Conservation (phyloP, 495 filamentous ascomycete species). For the Xylaria curta region DNA sequence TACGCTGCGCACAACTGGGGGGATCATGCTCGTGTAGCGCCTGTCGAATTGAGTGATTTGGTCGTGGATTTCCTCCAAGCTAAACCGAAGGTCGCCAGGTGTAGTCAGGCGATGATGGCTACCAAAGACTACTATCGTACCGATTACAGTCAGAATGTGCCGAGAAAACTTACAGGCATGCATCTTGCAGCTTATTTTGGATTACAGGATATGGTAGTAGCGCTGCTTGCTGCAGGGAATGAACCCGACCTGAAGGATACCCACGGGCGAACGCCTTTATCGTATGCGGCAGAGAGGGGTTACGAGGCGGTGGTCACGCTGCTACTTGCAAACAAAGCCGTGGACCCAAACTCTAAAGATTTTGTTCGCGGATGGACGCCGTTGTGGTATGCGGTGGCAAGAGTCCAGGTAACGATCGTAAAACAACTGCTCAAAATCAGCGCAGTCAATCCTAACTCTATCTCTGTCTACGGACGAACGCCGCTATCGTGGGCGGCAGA, state of each 20-base stretch:
- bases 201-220: conserved; percentile 14
- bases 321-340: background rate
- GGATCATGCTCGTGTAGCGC: conserved; percentile 40
- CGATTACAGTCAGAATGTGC: conserved; percentile 18
- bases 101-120: background rate
- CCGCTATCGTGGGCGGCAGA: conserved; percentile 10
- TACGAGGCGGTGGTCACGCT: conserved; percentile 12
- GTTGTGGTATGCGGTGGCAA: background rate
- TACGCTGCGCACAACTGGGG: conserved; percentile 57
- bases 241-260: background rate
- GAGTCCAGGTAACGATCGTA: background rate
- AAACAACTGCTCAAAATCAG: background rate
- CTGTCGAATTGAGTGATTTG: background rate
- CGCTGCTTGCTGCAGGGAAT: background rate
- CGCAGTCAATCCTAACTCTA: background rate
- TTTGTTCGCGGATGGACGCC: conserved; percentile 1
- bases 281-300: background rate
- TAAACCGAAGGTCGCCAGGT: background rate
- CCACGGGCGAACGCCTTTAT: conserved; percentile 6
- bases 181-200: conserved; percentile 35
- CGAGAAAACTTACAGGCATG: conserved; percentile 23
- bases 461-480: background rate
- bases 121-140: background rate
- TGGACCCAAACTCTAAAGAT: conserved; percentile 6
- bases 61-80: background rate